Base-by-base conservation (phyloP, 129 eudicot genomes). In the Saposhnikovia divaricata region DNA sequence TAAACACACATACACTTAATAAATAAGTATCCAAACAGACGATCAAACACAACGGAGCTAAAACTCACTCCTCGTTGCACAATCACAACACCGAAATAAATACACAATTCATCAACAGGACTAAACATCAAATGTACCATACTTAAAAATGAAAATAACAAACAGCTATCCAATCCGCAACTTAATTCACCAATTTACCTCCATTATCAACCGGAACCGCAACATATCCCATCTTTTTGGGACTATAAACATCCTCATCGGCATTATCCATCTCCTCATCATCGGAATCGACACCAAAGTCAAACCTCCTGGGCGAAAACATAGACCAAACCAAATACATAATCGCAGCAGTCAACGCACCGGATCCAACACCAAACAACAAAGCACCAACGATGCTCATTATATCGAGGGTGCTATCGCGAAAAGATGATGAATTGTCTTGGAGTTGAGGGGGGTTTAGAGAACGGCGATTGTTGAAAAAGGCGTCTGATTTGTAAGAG, bases 311-410 rank as follows among this genome's bases (percentile, higher is more conserved):
- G 2, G 87, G 88, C 0, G 85, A 82, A 34, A 89, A 91, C 47
- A 93, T 70, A 0, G 97, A 88, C 97, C 96, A 93, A 18, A 93
- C 27, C 45, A 91, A 74, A 84, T 89, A 91, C 97, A 93, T 89
- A 1, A 89, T 90, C 2, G 88, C 96, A 10, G 93, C 96, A 43
- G 93, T 88, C 40, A 93, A 83, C 8, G 91, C 97, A 14, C 98
- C 97, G 27, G 93, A 93, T 0, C 93, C 96, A 40, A 92, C 95
- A 16, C 98, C 98, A 40, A 93, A 90, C 1, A 93, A 88, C 59
- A 93, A 80, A 12, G 97, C 94, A 4, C 88, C 96, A 13, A 91
- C 93, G 3, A 91, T 88, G 74, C 97, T 88, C 87, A 91, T 84
- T 31, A 93, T 85, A 23, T 93, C 98, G 80, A 84, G 89, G 14